These are phyloP conservation scores for Olyra latifolia DNA, from an alignment of 176 grass and related monocot genomes.

Conservation along the genomic window DNA sequence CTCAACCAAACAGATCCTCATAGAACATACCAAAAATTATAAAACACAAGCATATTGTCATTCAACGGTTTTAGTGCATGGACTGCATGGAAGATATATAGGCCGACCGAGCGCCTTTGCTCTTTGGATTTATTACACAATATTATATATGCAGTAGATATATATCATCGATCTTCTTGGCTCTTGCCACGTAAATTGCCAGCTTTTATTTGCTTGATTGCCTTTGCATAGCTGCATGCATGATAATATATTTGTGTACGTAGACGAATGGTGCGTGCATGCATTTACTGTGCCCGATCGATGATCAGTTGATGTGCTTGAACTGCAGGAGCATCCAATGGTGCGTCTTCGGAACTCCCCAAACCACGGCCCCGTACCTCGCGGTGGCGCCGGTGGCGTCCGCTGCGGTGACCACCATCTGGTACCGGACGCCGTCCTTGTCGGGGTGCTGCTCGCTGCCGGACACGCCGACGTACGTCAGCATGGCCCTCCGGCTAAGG, in stretches of 20 bases:
- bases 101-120: too few relatives aligned
- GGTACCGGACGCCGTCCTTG: constrained; percentile 39
- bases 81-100: too few relatives aligned
- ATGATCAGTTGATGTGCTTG: constrained; percentile 32
- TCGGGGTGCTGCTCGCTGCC: not conserved
- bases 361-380: constrained; percentile 10
- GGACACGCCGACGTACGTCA: constrained; percentile 27
- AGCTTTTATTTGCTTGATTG: not conserved
- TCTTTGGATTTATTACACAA: too few relatives aligned
- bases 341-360: constrained; percentile 32
- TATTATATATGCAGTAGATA: too few relatives aligned
- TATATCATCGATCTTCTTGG: not conserved
- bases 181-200: not conserved
- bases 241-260: not conserved
- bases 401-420: constrained; percentile 28
- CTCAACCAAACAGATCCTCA: too few relatives aligned
- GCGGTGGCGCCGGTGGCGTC: not conserved
- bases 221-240: not conserved
- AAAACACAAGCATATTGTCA: too few relatives aligned
- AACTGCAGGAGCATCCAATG: constrained; percentile 41
- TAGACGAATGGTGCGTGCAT: not conserved
- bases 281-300: not conserved
- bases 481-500: constrained; percentile 23
- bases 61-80: too few relatives aligned
- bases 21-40: too few relatives aligned